A percentile compares a stretch with the other conserved stretches of the same genome.
phyloP scores from a whole-genome alignment of 768 basidiomycete species.

The Collybia nuda region DNA sequence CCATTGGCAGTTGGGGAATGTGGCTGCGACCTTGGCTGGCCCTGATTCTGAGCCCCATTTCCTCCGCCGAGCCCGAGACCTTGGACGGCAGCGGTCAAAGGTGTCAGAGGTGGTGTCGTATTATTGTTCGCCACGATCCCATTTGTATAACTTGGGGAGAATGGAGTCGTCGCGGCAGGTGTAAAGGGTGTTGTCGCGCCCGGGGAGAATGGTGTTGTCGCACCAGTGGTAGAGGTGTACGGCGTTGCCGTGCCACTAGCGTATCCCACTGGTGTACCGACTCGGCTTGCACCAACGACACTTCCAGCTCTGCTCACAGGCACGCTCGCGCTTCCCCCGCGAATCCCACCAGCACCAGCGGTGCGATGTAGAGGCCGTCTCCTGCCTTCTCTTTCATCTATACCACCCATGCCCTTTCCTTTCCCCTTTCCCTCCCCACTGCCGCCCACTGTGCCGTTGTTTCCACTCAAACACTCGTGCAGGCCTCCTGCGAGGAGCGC shows the following conservation, averaged over 20 bases:
- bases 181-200: too few species aligned
- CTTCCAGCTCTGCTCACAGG: constrained; percentile 35
- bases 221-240: background rate
- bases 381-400: constrained; percentile 17
- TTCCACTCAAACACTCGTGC: constrained; percentile 39
- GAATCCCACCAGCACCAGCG: background rate
- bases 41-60: constrained; percentile 4
- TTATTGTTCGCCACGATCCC: constrained; percentile 1
- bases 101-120: constrained; percentile 18
- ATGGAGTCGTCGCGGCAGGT: constrained; percentile 12
- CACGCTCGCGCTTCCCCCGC: constrained; percentile 26
- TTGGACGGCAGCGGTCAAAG: constrained; percentile 22
- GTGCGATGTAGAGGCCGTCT: constrained; percentile 6
- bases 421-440: constrained; percentile 10
- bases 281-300: constrained; percentile 21
- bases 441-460: constrained; percentile 13
- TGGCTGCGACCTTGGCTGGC: constrained; percentile 26
- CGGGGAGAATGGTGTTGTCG: background rate
- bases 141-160: constrained; percentile 17
- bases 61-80: constrained; percentile 25
- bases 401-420: constrained; percentile 14
- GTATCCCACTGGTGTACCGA: constrained; percentile 29
- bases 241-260: constrained; percentile 5
- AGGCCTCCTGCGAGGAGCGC: constrained; percentile 77
- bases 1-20: constrained; percentile 33